Conservation (phyloP, 1,284 basidiomycete genomes). For the Phylloboletellus chloephorus region DNA sequence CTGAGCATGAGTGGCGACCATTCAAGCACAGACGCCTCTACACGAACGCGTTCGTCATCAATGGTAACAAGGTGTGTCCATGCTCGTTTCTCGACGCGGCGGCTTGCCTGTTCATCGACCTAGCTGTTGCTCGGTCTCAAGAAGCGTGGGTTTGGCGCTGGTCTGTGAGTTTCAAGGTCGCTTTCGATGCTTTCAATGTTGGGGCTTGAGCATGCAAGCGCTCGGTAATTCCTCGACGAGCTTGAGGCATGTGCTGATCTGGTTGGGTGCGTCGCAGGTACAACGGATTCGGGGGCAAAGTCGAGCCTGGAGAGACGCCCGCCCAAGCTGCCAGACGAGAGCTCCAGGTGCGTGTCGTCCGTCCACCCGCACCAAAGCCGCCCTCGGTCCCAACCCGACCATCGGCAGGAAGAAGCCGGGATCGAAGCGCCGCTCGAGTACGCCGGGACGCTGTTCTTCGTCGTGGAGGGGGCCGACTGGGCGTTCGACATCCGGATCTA, state of each 20-base stretch:
- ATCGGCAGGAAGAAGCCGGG: conserved; percentile 71
- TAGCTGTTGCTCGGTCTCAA: conserved; percentile 45
- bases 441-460: conserved; percentile 59
- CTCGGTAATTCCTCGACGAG: neutral
- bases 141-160: conserved; percentile 43
- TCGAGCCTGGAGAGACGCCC: conserved; percentile 39
- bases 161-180: conserved; percentile 32
- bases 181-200: neutral
- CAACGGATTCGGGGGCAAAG: conserved; percentile 50
- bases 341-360: conserved; percentile 30
- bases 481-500: conserved; percentile 68
- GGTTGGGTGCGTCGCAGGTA: conserved; percentile 30
- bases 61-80: conserved; percentile 23
- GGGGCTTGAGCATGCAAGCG: neutral
- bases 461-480: conserved; percentile 43
- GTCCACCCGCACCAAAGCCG: too few species aligned
- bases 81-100: neutral
- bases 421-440: conserved; percentile 55
- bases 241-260: neutral
- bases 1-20: conserved; percentile 25
- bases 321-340: conserved; percentile 40
- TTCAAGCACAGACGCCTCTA: conserved; percentile 26
- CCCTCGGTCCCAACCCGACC: neutral
- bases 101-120: neutral
- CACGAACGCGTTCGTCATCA: conserved; percentile 35